Conservation (phyloP, 1,139 yeast genomes). For the Blastobotrys raffinosifermentans region DNA sequence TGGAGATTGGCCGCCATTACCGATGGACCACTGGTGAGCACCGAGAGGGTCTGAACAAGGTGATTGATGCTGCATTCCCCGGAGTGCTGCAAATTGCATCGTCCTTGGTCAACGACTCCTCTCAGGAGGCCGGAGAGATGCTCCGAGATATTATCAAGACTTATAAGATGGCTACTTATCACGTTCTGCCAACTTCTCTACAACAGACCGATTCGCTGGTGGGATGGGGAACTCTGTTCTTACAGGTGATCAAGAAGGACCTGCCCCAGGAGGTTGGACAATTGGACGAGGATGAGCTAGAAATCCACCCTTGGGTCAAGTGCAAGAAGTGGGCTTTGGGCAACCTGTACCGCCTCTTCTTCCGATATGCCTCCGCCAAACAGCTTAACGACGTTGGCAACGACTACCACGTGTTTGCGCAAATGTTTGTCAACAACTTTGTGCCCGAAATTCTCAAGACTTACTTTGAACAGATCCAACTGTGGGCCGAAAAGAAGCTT, state of each 20-base stretch:
- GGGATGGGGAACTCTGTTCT: conserved; percentile 76
- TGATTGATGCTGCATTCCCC: conserved; percentile 64
- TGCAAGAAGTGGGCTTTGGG: conserved; percentile 90
- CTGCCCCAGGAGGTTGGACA: conserved; percentile 47
- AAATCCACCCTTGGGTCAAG: conserved; percentile 55
- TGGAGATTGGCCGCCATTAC: conserved; percentile 68
- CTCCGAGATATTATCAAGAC: conserved; percentile 68
- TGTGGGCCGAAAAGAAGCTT: conserved; percentile 58
- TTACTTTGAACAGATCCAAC: conserved; percentile 59
- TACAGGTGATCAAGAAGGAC: conserved; percentile 56
- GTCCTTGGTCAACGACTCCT: conserved; percentile 43
- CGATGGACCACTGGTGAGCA: conserved; percentile 68
- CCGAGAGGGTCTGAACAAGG: conserved; percentile 53
- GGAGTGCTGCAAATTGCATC: conserved; percentile 62
- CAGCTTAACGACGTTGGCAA: conserved; percentile 28
- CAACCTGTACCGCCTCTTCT: conserved; percentile 67
- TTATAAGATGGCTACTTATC: conserved; percentile 73
- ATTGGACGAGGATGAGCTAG: conserved; percentile 45
- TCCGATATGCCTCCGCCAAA: conserved; percentile 55
- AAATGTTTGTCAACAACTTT: conserved; percentile 39
- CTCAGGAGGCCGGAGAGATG: conserved; percentile 59
- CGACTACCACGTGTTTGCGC: conserved; percentile 32
- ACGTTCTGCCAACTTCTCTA: conserved; percentile 66
- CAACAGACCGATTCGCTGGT: conserved; percentile 54
- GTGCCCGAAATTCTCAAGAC: conserved; percentile 69